Conservation (phyloP, 1,284 basidiomycete species). For the Cutaneotrichosporon arboriforme region DNA sequence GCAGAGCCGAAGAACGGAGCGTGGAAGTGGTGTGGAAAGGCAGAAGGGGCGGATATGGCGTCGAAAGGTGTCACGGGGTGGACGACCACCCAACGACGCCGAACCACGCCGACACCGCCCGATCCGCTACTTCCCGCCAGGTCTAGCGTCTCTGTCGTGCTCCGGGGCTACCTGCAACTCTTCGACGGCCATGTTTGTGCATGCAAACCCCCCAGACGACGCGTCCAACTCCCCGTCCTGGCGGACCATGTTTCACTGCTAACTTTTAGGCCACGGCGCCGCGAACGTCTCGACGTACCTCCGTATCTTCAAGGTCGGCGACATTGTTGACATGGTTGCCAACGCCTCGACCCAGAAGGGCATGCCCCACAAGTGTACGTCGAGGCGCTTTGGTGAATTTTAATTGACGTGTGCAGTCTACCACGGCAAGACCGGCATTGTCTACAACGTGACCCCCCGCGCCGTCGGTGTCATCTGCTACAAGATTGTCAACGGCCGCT, state of each 20-base stretch:
- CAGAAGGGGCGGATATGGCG: no score
- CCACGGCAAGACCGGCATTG: conserved; percentile 73
- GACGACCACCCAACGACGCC: not conserved
- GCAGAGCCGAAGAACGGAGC: no score
- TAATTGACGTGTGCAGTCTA: conserved; percentile 32
- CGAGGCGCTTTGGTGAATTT: not conserved
- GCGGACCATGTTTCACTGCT: not conserved
- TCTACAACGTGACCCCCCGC: conserved; percentile 95
- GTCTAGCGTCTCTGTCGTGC: not conserved
- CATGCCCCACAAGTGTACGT: conserved; percentile 90
- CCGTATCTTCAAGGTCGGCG: conserved; percentile 86
- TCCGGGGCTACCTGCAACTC: not conserved
- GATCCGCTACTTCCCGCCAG: no score
- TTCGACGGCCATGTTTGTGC: not conserved
- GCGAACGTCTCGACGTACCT: conserved; percentile 91
- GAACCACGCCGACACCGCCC: no score
- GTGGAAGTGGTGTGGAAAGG: no score
- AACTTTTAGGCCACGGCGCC: conserved; percentile 71
- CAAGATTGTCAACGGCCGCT: conserved; percentile 98
- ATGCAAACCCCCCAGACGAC: not conserved
- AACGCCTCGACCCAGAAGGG: conserved; percentile 99
- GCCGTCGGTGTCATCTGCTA: conserved; percentile 96
- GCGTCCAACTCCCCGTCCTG: not conserved
- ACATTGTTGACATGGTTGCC: conserved; percentile 99
- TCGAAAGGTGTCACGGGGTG: no score